These are phyloP conservation scores for Aspergillus sp. DNA, from an alignment of 2,329 filamentous ascomycete species.

Conservation along the genomic window DNA sequence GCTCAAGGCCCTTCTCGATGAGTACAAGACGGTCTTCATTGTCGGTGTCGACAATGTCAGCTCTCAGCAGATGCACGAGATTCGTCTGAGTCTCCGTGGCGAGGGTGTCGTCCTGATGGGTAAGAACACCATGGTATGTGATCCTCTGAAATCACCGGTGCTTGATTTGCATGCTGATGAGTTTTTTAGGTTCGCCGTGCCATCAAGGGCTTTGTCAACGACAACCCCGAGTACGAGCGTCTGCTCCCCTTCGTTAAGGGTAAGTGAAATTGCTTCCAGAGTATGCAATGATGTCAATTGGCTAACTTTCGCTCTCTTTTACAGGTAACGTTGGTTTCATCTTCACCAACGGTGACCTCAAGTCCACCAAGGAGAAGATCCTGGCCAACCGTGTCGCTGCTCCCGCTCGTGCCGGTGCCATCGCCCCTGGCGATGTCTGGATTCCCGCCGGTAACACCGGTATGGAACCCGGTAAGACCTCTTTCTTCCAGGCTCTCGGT, in stretches of 20 bases:
- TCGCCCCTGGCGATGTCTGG: conserved; percentile 91
- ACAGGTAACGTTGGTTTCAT: conserved; percentile 96
- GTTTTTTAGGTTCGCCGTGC: conserved; percentile 79
- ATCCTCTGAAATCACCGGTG: neutral
- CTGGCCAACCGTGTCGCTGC: conserved; percentile 96
- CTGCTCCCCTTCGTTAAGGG: conserved; percentile 92
- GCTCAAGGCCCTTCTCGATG: conserved; percentile 95
- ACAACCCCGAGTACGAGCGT: conserved; percentile 96
- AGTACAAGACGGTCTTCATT: conserved; percentile 98
- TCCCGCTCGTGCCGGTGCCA: conserved; percentile 94
- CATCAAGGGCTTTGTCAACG: conserved; percentile 87
- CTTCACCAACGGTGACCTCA: conserved; percentile 98
- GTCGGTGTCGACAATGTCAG: conserved; percentile 98
- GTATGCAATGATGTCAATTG: neutral
- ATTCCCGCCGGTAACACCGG: conserved; percentile 98
- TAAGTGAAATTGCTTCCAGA: conserved; percentile 29
- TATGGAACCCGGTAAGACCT: conserved; percentile 99
- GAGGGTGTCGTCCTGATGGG: conserved; percentile 97
- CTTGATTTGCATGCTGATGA: conserved; percentile 8
- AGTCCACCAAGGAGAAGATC: conserved; percentile 89
- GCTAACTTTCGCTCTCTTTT: conserved; percentile 3
- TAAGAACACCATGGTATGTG: conserved; percentile 97
- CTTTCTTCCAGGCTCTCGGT: conserved; percentile 99
- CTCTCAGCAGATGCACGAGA: conserved; percentile 99
- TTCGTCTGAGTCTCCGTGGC: conserved; percentile 85